phyloP scores from a whole-genome alignment of 2,329 filamentous ascomycete species.

The Lasiodiplodia sp. region DNA sequence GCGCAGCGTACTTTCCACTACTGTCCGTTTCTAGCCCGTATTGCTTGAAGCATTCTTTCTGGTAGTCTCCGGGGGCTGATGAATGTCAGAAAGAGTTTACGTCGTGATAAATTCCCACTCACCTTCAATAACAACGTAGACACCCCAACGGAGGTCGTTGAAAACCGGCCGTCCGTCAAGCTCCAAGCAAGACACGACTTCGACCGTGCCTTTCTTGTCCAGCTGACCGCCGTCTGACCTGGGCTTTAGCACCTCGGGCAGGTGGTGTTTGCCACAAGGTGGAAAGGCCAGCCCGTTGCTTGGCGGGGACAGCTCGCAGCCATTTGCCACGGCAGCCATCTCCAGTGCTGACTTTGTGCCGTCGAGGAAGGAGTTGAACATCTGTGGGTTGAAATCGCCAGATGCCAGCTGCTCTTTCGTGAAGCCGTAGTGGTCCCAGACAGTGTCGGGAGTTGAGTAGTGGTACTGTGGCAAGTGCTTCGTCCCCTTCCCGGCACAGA shows the following conservation, averaged over 20 bases:
- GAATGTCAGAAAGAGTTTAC: neutral
- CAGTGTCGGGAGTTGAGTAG: constrained; percentile 55
- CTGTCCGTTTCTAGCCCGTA: constrained; percentile 55
- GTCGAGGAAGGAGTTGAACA: constrained; percentile 59
- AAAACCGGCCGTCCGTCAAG: constrained; percentile 51
- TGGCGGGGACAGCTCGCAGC: constrained; percentile 52
- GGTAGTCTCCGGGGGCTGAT: constrained; percentile 48
- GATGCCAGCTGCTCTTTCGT: constrained; percentile 53
- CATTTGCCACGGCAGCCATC: constrained; percentile 58
- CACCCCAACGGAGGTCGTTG: constrained; percentile 53
- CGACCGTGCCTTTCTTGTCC: constrained; percentile 53
- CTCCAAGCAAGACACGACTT: constrained; percentile 56
- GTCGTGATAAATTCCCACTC: too few species aligned
- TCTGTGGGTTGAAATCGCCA: constrained; percentile 56
- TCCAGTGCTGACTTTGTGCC: constrained; percentile 58
- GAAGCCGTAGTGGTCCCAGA: constrained; percentile 57
- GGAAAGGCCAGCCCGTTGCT: constrained; percentile 53
- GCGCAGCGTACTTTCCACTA: constrained; percentile 51
- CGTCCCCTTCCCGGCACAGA: constrained; percentile 56
- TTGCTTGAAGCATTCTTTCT: constrained; percentile 54
- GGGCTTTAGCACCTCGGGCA: constrained; percentile 52
- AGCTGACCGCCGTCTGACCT: constrained; percentile 51
- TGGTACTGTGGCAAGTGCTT: constrained; percentile 57
- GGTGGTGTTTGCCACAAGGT: constrained; percentile 53
- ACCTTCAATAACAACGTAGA: constrained; percentile 54